Evolutionary conservation across 2,329 filamentous ascomycete species (phyloP).

Genomic region (Dactylonectria macrodidyma): DNA sequence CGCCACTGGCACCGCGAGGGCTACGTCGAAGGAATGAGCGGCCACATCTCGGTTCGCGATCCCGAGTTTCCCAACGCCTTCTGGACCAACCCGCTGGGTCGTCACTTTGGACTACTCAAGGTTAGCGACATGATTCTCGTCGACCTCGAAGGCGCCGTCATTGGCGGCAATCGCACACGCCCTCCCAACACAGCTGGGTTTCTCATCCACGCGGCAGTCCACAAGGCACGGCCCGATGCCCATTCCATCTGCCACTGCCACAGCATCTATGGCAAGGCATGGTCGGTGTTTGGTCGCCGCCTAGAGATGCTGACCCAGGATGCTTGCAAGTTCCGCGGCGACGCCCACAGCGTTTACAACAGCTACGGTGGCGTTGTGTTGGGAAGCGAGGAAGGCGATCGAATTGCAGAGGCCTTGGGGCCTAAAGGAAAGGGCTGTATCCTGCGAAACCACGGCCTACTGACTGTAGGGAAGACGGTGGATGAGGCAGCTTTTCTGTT

Average conservation of each 20-base stretch:
- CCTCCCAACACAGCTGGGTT: conserved; percentile 80
- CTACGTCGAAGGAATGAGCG: conserved; percentile 78
- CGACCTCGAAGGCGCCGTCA: conserved; percentile 71
- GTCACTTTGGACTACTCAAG: conserved; percentile 76
- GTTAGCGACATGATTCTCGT: conserved; percentile 79
- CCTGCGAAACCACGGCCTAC: conserved; percentile 78
- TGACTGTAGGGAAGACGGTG: conserved; percentile 79
- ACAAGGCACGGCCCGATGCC: conserved; percentile 75
- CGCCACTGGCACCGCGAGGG: conserved; percentile 76
- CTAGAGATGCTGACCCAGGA: conserved; percentile 81
- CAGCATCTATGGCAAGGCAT: conserved; percentile 75
- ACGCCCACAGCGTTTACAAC: conserved; percentile 75
- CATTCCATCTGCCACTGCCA: conserved; percentile 80
- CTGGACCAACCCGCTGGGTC: conserved; percentile 77
- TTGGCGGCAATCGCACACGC: conserved; percentile 72
- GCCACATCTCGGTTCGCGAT: conserved; percentile 77
- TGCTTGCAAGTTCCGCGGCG: conserved; percentile 72
- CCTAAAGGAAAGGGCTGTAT: conserved; percentile 71
- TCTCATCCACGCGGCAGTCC: conserved; percentile 76
- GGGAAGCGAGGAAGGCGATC: conserved; percentile 73
- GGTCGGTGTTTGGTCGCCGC: conserved; percentile 73
- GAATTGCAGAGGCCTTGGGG: conserved; percentile 75
- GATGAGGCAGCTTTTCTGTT: conserved; percentile 82
- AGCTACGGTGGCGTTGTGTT: conserved; percentile 67
- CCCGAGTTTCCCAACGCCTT: conserved; percentile 72